phyloP scores from a whole-genome alignment of 495 filamentous ascomycete genomes.

The Aspergillus ostianus region DNA sequence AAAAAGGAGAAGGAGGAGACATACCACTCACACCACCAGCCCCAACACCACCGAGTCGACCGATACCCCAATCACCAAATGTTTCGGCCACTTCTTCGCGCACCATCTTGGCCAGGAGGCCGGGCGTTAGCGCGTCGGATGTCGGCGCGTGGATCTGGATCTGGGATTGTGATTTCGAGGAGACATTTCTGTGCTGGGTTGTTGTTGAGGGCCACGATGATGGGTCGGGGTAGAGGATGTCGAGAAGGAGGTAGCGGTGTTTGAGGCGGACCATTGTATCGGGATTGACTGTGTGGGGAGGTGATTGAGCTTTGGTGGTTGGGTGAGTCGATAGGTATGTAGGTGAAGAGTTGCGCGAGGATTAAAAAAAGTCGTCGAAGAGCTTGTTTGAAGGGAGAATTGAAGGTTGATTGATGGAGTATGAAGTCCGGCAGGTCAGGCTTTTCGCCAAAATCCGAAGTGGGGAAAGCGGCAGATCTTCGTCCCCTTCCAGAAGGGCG shows the following conservation, averaged over 20 bases:
- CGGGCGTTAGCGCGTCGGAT: conserved; percentile 59
- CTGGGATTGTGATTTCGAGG: conserved; percentile 27
- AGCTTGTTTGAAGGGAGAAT: too few species aligned
- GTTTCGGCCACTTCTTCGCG: conserved; percentile 64
- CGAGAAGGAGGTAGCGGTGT: conserved; percentile 87
- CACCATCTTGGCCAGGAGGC: conserved; percentile 63
- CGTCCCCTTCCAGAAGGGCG: not conserved
- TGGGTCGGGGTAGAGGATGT: conserved; percentile 80
- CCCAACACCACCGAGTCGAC: conserved; percentile 51
- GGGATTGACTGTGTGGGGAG: too few species aligned
- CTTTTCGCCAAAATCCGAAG: conserved; percentile 17
- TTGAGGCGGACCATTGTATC: conserved; percentile 98
- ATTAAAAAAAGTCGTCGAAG: too few species aligned
- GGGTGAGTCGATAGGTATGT: too few species aligned
- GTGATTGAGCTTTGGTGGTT: too few species aligned
- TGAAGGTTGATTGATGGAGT: not conserved
- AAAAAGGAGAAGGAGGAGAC: conserved; percentile 12
- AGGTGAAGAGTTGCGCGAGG: too few species aligned
- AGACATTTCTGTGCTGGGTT: conserved; percentile 9
- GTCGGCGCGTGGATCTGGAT: conserved; percentile 77
- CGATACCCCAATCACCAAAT: conserved; percentile 91
- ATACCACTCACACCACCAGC: conserved; percentile 64
- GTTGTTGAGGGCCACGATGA: conserved; percentile 30
- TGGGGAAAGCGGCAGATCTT: not conserved
- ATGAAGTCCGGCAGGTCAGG: conserved; percentile 3